A percentile compares a stretch with the other conserved stretches of the same genome.
Conservation (phyloP, 169 alveolate species). For the Plasmodium gonderi region DNA sequence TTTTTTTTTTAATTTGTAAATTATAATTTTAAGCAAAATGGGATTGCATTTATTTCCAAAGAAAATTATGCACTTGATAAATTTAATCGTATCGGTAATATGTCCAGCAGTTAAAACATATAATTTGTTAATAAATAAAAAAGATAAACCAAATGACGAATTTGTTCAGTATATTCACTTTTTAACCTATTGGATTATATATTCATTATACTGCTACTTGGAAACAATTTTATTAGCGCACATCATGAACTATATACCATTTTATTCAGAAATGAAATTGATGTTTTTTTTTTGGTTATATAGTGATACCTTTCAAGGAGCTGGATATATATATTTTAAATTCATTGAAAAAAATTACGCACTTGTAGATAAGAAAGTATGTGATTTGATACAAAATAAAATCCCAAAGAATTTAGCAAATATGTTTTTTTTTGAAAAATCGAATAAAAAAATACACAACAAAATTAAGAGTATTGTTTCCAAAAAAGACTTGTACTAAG, state of each 20-base stretch:
- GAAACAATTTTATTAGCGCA: slow-evolving; percentile 70
- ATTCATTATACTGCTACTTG: slow-evolving; percentile 70
- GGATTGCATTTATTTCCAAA: slow-evolving; percentile 59
- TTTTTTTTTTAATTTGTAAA: neutral
- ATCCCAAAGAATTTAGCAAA: slow-evolving; percentile 20
- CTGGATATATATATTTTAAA: slow-evolving; percentile 82
- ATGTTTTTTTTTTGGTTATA: slow-evolving; percentile 83
- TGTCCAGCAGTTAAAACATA: slow-evolving; percentile 68
- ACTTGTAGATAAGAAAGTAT: slow-evolving; percentile 37
- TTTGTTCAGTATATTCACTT: slow-evolving; percentile 76
- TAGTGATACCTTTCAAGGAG: slow-evolving; percentile 84
- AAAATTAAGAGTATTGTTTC: slow-evolving; percentile 53
- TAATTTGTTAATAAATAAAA: slow-evolving; percentile 42
- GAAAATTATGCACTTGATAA: slow-evolving; percentile 46
- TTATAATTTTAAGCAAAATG: slow-evolving; percentile 34
- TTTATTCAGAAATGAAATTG: slow-evolving; percentile 80
- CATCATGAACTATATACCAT: slow-evolving; percentile 76
- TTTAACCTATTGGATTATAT: slow-evolving; percentile 82
- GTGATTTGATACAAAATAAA: slow-evolving; percentile 27
- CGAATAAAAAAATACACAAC: slow-evolving; percentile 46
- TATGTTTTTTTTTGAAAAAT: slow-evolving; percentile 41
- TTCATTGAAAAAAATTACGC: slow-evolving; percentile 44
- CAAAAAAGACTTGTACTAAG: slow-evolving; percentile 47
- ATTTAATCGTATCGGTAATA: slow-evolving; percentile 44
- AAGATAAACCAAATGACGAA: slow-evolving; percentile 49